These are phyloP conservation scores for Mortierella sp. DNA, from an alignment of 371 early-diverging fungal genomes.

Conservation along the genomic window DNA sequence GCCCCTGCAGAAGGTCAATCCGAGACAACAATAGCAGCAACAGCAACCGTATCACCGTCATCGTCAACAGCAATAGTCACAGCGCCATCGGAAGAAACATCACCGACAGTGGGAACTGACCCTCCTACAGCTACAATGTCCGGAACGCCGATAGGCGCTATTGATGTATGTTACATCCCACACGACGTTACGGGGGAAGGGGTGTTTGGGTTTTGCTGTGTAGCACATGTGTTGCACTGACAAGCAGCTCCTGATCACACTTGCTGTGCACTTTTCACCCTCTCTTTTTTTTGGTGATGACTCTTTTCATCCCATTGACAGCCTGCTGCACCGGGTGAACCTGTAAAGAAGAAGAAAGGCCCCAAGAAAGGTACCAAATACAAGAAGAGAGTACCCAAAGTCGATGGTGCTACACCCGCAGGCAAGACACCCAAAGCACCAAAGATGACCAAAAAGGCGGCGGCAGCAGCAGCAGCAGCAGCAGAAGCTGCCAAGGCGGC, in stretches of 20 bases:
- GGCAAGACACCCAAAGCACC: conserved; percentile 22
- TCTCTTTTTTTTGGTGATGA: neutral
- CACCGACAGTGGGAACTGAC: neutral
- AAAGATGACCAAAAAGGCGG: conserved; percentile 34
- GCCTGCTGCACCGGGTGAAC: conserved; percentile 9
- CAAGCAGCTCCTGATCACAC: neutral
- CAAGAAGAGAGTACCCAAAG: conserved; percentile 23
- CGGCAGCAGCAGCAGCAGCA: conserved; percentile 15
- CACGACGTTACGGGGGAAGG: too few relatives aligned
- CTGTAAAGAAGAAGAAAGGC: conserved; percentile 40
- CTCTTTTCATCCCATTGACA: neutral
- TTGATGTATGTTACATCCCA: neutral
- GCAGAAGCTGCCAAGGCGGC: conserved; percentile 8
- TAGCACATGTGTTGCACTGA: conserved; percentile 10
- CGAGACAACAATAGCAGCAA: neutral
- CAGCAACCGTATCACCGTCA: neutral
- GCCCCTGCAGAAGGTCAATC: neutral
- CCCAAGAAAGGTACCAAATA: conserved; percentile 43
- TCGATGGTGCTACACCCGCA: conserved; percentile 11
- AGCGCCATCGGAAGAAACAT: neutral
- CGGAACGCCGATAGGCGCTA: neutral
- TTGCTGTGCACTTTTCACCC: conserved; percentile 3
- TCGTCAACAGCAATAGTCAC: neutral
- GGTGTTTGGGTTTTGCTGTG: neutral
- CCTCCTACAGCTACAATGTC: neutral